Conservation (phyloP, 176 grass and related monocot species). For the Aegilops speltoides region DNA sequence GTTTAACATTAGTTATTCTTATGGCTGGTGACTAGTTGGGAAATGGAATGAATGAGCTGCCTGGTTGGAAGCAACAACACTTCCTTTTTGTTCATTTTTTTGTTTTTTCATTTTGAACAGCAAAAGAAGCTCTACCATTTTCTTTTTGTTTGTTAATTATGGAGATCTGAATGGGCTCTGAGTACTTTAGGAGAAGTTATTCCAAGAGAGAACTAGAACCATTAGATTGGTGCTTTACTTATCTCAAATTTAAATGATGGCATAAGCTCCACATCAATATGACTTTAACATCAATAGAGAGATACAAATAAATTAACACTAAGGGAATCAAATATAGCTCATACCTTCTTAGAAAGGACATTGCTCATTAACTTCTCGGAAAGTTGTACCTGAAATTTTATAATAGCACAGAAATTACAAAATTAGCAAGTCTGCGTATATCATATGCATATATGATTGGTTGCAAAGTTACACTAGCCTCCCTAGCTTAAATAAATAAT, state of each 20-base stretch:
- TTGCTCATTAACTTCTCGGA: constrained; percentile 98
- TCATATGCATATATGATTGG: background rate
- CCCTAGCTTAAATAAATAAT: background rate
- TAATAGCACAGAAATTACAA: constrained; percentile 20
- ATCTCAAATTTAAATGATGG: background rate
- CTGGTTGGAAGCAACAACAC: background rate
- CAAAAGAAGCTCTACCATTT: background rate
- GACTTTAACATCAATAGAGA: background rate
- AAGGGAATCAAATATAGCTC: background rate
- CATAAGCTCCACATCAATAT: background rate
- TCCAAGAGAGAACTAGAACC: background rate
- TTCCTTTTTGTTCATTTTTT: background rate
- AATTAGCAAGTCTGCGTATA: background rate
- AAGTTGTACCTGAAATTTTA: constrained; percentile 81
- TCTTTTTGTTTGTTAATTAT: background rate
- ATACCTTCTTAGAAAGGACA: constrained; percentile 88
- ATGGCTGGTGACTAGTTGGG: background rate
- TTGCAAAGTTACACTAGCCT: constrained; percentile 2
- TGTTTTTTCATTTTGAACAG: background rate
- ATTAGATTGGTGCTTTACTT: constrained; percentile 12
- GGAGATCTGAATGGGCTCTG: background rate
- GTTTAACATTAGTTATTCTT: background rate
- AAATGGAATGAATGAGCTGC: background rate
- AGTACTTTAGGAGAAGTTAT: background rate
- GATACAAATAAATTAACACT: background rate